Evolutionary conservation across 768 basidiomycete species (phyloP).

Genomic region (Russula sp.): DNA sequence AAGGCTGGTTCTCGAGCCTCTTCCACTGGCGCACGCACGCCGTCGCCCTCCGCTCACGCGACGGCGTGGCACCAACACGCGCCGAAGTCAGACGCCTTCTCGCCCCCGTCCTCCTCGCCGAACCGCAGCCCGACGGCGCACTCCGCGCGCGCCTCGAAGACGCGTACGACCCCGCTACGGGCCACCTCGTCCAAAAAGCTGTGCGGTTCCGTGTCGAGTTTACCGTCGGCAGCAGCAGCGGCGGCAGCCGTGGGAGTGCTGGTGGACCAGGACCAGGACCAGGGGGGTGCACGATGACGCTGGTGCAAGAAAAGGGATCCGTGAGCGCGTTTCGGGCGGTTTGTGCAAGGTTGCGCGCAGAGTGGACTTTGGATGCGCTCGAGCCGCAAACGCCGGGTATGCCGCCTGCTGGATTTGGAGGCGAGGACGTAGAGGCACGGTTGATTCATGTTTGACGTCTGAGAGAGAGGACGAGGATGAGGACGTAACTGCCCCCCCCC

Average conservation of each 20-base stretch:
- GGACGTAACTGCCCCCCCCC: not conserved
- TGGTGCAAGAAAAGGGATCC: conserved; percentile 89
- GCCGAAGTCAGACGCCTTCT: conserved; percentile 58
- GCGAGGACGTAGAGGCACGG: conserved; percentile 13
- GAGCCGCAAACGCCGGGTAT: conserved; percentile 20
- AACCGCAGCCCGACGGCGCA: conserved; percentile 49
- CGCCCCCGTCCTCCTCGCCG: conserved; percentile 54
- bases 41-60: conserved; percentile 49
- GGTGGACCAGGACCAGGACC: not conserved
- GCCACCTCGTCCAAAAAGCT: conserved; percentile 55
- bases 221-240: conserved; percentile 27
- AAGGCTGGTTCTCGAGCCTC: conserved; percentile 92
- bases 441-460: not conserved
- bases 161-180: conserved; percentile 35
- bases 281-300: conserved; percentile 59
- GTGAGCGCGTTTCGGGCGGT: conserved; percentile 77
- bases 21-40: conserved; percentile 83
- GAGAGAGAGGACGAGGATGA: not conserved
- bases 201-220: conserved; percentile 86
- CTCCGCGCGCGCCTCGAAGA: conserved; percentile 53
- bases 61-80: conserved; percentile 56
- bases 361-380: conserved; percentile 47
- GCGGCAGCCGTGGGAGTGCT: conserved; percentile 17
- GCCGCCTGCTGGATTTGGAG: conserved; percentile 10
- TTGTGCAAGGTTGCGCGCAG: conserved; percentile 63